phyloP scores from a whole-genome alignment of 2,329 filamentous ascomycete species.

The Furcasterigmium furcatum region DNA sequence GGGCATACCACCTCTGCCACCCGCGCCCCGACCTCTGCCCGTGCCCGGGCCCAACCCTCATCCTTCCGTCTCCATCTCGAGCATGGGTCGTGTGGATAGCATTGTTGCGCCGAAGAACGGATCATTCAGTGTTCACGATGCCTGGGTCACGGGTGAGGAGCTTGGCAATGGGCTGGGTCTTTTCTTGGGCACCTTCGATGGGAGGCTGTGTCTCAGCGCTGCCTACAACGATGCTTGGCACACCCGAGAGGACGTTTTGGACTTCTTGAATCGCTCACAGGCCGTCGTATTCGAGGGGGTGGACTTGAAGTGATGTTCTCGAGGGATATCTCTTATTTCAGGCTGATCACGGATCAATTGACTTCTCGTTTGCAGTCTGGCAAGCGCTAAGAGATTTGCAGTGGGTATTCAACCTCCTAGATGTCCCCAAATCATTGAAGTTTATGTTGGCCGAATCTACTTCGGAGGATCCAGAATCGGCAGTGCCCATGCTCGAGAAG shows the following conservation, averaged over 20 bases:
- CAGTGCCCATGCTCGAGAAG: too few relatives aligned
- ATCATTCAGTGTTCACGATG: slow-evolving; percentile 22
- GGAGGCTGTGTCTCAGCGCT: slow-evolving; percentile 29
- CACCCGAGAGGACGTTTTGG: slow-evolving; percentile 9
- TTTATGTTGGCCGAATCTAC: too few relatives aligned
- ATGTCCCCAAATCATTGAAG: too few relatives aligned
- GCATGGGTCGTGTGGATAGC: slow-evolving; percentile 29
- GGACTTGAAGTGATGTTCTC: too few relatives aligned
- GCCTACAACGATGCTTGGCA: slow-evolving; percentile 42
- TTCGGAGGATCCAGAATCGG: too few relatives aligned
- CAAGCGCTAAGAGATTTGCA: too few relatives aligned
- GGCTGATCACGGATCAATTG: too few relatives aligned
- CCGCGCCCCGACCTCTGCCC: slow-evolving; percentile 5
- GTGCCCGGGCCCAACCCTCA: slow-evolving; percentile 19
- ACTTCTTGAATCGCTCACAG: slow-evolving; percentile 13
- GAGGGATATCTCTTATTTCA: too few relatives aligned
- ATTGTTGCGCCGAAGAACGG: slow-evolving; percentile 23
- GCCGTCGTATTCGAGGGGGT: too few relatives aligned
- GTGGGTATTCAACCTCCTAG: too few relatives aligned
- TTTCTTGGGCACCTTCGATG: slow-evolving; percentile 35
- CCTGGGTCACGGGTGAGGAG: slow-evolving; percentile 43
- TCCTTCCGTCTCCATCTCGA: slow-evolving; percentile 26
- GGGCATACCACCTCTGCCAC: background rate
- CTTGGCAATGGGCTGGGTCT: slow-evolving; percentile 30
- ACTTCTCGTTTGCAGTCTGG: too few relatives aligned